phyloP scores from a whole-genome alignment of 1,284 basidiomycete species.

The Irpex sp. region DNA sequence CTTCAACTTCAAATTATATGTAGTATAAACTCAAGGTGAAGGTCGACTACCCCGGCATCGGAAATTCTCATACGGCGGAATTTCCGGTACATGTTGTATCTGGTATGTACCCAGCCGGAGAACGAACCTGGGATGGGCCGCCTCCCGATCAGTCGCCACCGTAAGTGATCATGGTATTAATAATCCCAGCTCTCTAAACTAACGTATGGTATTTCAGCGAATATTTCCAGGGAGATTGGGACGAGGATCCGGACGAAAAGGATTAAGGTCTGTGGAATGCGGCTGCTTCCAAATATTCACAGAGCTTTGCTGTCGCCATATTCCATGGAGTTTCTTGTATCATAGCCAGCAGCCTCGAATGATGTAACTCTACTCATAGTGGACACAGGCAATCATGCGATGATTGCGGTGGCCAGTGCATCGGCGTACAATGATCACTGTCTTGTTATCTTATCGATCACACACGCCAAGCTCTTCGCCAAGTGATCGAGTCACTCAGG shows the following conservation, averaged over 20 bases:
- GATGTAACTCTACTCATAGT: too few species aligned
- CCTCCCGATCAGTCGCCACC: neutral
- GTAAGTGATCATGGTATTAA: neutral
- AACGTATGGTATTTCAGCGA: neutral
- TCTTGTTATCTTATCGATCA: too few species aligned
- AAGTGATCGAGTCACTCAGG: too few species aligned
- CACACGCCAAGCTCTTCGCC: too few species aligned
- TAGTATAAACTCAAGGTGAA: constrained; percentile 8
- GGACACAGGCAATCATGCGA: too few species aligned
- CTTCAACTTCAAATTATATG: neutral
- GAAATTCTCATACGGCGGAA: constrained; percentile 4
- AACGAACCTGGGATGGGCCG: constrained; percentile 2
- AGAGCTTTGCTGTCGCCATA: neutral
- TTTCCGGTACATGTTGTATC: constrained; percentile 6
- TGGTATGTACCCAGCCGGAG: neutral
- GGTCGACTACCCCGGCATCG: constrained; percentile 10
- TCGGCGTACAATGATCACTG: too few species aligned
- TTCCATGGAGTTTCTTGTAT: neutral
- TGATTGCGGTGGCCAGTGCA: too few species aligned
- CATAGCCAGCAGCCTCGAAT: too few species aligned
- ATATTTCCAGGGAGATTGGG: neutral
- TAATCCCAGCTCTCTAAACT: neutral
- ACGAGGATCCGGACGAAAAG: neutral
- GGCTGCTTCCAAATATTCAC: neutral
- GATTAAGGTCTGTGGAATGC: neutral